phyloP scores from a whole-genome alignment of 1,284 basidiomycete genomes.

The Naganishia cerealis region DNA sequence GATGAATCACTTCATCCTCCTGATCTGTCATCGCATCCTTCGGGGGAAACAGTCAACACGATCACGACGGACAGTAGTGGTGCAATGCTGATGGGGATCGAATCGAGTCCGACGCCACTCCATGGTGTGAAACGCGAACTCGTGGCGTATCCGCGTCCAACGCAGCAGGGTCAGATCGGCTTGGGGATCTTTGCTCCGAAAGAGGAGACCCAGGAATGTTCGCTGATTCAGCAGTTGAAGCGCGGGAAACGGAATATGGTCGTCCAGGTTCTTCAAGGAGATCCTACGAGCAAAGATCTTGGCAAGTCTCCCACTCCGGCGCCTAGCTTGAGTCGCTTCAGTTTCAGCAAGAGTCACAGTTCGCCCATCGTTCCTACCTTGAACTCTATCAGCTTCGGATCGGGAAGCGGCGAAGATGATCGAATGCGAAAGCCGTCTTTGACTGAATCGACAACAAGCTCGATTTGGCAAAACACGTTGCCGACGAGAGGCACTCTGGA shows the following conservation, averaged over 20 bases:
- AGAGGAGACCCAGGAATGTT: background rate
- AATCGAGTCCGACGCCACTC: constrained; percentile 19
- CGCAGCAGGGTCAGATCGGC: constrained; percentile 6
- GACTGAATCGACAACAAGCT: constrained; percentile 9
- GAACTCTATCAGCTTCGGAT: constrained; percentile 11
- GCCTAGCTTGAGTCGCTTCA: background rate
- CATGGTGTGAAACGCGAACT: constrained; percentile 13
- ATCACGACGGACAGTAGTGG: constrained; percentile 24
- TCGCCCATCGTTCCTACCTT: constrained; percentile 12
- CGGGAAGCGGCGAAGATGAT: constrained; percentile 5
- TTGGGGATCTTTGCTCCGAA: constrained; percentile 9
- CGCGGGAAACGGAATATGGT: constrained; percentile 20
- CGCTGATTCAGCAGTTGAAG: constrained; percentile 7
- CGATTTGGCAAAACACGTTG: constrained; percentile 1
- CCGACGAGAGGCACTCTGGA: background rate
- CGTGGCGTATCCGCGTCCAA: background rate
- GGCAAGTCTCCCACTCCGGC: constrained; percentile 9
- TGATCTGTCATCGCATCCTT: constrained; percentile 14
- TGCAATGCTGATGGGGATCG: background rate
- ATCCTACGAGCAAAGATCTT: background rate
- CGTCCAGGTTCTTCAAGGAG: constrained; percentile 6
- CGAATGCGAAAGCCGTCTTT: constrained; percentile 11
- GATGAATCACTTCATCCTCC: background rate
- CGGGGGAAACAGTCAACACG: constrained; percentile 20
- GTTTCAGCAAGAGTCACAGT: constrained; percentile 23